Evolutionary conservation across 345 rosid genomes (phyloP).

Genomic region (Raphanus raphanistrum): DNA sequence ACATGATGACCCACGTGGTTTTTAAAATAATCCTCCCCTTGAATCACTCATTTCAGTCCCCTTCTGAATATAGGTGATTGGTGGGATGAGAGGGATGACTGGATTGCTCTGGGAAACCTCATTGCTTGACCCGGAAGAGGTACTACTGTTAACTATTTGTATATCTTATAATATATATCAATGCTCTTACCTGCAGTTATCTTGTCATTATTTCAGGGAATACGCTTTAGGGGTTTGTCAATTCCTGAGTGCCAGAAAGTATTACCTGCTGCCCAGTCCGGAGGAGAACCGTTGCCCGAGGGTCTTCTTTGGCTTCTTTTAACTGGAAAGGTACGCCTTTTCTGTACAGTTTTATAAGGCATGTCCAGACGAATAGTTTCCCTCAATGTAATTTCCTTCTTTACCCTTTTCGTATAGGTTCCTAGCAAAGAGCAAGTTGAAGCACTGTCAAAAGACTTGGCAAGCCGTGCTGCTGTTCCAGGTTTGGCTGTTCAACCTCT

Average conservation of each 20-base stretch:
- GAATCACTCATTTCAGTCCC: neutral
- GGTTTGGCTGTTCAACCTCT: conserved; percentile 47
- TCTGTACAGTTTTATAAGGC: neutral
- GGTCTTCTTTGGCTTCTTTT: conserved; percentile 98
- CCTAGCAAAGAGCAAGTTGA: conserved; percentile 88
- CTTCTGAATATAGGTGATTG: conserved; percentile 60
- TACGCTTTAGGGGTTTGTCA: conserved; percentile 88
- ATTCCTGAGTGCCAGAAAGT: conserved; percentile 98
- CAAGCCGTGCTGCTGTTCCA: conserved; percentile 81
- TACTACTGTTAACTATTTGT: conserved; percentile 28
- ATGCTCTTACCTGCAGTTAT: conserved; percentile 3
- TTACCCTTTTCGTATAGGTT: conserved; percentile 39
- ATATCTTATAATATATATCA: conserved; percentile 2
- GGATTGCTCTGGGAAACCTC: conserved; percentile 98
- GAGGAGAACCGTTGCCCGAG: conserved; percentile 96
- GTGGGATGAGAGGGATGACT: conserved; percentile 99
- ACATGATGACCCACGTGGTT: conserved; percentile 2
- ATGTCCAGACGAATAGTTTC: conserved; percentile 12
- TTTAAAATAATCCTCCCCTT: neutral
- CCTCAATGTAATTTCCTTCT: neutral
- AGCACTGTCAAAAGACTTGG: conserved; percentile 78
- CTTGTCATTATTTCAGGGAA: conserved; percentile 58
- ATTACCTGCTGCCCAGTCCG: conserved; percentile 82
- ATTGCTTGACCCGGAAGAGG: conserved; percentile 96
- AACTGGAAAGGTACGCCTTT: conserved; percentile 82